A percentile compares a stretch with the other conserved stretches of the same genome.
Evolutionary conservation across 73 alveolate species (phyloP).

Genomic region (Paramecium primaurelia): DNA sequence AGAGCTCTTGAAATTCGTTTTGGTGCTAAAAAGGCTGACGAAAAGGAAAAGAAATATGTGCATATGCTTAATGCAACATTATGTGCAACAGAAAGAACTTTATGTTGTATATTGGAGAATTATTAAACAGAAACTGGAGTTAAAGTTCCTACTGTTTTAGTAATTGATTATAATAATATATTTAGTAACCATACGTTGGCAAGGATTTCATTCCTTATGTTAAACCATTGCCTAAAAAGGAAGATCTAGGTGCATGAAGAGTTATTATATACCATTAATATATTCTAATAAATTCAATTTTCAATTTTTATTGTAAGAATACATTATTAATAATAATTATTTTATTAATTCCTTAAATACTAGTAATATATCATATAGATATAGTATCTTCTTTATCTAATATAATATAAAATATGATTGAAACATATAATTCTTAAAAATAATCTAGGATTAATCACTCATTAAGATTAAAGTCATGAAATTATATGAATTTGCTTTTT

Average conservation of each 20-base stretch:
- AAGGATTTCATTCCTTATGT: conserved; percentile 58
- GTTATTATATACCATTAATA: neutral
- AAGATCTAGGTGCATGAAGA: conserved; percentile 15
- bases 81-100: conserved; percentile 97
- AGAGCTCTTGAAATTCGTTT: conserved; percentile 89
- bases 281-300: neutral
- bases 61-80: conserved; percentile 98
- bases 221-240: conserved; percentile 56
- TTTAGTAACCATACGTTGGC: conserved; percentile 55
- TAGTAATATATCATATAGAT: too few species aligned
- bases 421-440: too few species aligned
- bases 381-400: too few species aligned
- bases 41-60: conserved; percentile 82
- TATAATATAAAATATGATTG: too few species aligned
- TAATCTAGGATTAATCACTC: too few species aligned
- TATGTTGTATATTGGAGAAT: conserved; percentile 98
- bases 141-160: conserved; percentile 88
- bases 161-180: neutral
- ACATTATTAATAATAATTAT: too few species aligned
- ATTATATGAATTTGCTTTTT: too few species aligned
- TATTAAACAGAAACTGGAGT: conserved; percentile 96
- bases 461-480: too few species aligned
- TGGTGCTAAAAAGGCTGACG: conserved; percentile 80
- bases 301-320: too few species aligned
- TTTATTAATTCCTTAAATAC: too few species aligned